A percentile compares a stretch with the other conserved stretches of the same genome.
Conservation (phyloP, 768 basidiomycete genomes). For the Macrolepiota albuminosa region DNA sequence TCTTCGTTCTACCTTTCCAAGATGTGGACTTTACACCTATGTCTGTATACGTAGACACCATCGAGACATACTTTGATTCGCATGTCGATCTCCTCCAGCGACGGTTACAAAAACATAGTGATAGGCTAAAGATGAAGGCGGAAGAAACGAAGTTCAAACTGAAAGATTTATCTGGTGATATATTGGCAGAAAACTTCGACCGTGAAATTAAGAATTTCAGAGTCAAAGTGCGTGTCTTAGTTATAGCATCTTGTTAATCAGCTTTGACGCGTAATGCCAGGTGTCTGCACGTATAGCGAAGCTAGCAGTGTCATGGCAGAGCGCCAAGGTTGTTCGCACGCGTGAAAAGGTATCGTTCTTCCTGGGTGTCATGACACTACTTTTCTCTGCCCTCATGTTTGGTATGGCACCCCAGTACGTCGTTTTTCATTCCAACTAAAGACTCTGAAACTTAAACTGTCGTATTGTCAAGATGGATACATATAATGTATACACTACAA, state of each 20-base stretch:
- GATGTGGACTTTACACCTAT: slow-evolving; percentile 22
- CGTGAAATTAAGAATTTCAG: slow-evolving; percentile 84
- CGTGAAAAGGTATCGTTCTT: slow-evolving; percentile 89
- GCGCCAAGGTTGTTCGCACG: slow-evolving; percentile 80
- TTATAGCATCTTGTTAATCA: not conserved
- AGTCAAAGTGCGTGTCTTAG: slow-evolving; percentile 59
- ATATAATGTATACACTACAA: slow-evolving; percentile 80
- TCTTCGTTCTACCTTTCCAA: slow-evolving; percentile 3
- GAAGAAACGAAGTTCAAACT: slow-evolving; percentile 72
- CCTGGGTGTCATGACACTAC: slow-evolving; percentile 86
- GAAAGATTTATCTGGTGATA: slow-evolving; percentile 57
- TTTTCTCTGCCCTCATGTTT: slow-evolving; percentile 81
- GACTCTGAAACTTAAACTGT: slow-evolving; percentile 8
- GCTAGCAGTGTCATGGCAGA: slow-evolving; percentile 86
- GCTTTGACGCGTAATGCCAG: slow-evolving; percentile 33
- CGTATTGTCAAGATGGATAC: slow-evolving; percentile 66
- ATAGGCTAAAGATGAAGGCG: slow-evolving; percentile 75
- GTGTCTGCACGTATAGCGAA: slow-evolving; percentile 74
- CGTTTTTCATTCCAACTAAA: slow-evolving; percentile 9
- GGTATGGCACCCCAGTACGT: slow-evolving; percentile 84
- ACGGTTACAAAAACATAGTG: slow-evolving; percentile 81
- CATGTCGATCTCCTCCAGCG: slow-evolving; percentile 81
- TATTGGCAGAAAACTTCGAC: slow-evolving; percentile 74
- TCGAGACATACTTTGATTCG: slow-evolving; percentile 95
- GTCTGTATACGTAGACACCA: slow-evolving; percentile 75